phyloP scores from a whole-genome alignment of 352 stramenopile species.

The Phytophthora hibernalis region DNA sequence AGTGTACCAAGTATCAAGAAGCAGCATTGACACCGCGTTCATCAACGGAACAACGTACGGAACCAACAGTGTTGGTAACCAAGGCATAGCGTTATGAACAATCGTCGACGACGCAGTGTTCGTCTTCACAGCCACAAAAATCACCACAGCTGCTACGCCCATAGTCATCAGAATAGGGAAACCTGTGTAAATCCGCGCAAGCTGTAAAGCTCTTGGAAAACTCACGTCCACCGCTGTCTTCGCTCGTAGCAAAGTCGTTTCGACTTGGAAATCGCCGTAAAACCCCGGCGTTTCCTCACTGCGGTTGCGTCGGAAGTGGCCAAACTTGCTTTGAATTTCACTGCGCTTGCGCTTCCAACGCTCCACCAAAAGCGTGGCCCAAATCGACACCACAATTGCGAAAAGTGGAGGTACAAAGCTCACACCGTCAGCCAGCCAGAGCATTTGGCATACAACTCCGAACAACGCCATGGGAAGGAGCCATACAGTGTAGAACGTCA shows the following conservation, averaged over 20 bases:
- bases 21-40: slow-evolving; percentile 74
- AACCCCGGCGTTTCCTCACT: slow-evolving; percentile 59
- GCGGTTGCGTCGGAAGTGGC: slow-evolving; percentile 70
- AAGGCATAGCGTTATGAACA: slow-evolving; percentile 38
- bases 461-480: slow-evolving; percentile 65
- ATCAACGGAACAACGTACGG: slow-evolving; percentile 67
- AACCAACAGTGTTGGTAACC: slow-evolving; percentile 45
- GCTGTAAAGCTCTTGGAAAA: slow-evolving; percentile 69
- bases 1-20: slow-evolving; percentile 80
- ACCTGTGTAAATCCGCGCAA: slow-evolving; percentile 65
- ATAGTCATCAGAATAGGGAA: slow-evolving; percentile 64
- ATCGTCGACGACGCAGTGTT: slow-evolving; percentile 39
- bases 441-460: slow-evolving; percentile 55
- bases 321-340: slow-evolving; percentile 82
- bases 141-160: slow-evolving; percentile 50
- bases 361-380: slow-evolving; percentile 88
- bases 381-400: slow-evolving; percentile 83
- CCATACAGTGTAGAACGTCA: slow-evolving; percentile 79
- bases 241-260: slow-evolving; percentile 41
- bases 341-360: slow-evolving; percentile 91
- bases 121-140: slow-evolving; percentile 70
- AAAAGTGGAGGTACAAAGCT: slow-evolving; percentile 59
- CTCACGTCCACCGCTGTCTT: slow-evolving; percentile 56
- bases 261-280: slow-evolving; percentile 77
- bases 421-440: slow-evolving; percentile 41